Evolutionary conservation across 805 yeast species (phyloP).

Genomic region (Saturnispora serradocipensis): DNA sequence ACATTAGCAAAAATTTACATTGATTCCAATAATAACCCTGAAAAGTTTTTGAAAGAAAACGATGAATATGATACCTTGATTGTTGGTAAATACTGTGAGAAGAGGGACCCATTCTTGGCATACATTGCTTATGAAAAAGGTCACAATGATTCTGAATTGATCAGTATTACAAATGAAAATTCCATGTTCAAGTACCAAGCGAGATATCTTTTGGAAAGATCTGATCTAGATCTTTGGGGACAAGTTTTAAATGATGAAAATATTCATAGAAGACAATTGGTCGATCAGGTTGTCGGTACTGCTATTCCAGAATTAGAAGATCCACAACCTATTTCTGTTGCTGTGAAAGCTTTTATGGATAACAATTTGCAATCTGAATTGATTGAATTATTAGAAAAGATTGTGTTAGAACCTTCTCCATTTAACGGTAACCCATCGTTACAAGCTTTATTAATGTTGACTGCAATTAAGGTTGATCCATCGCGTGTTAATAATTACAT

Average conservation of each 20-base stretch:
- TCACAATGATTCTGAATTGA: conserved; percentile 77
- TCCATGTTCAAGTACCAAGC: conserved; percentile 99
- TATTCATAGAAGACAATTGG: conserved; percentile 78
- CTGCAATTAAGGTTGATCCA: conserved; percentile 93
- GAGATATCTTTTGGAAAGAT: conserved; percentile 81
- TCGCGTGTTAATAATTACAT: conserved; percentile 74
- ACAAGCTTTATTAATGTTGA: conserved; percentile 85
- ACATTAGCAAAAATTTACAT: conserved; percentile 96
- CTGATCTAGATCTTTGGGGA: conserved; percentile 79
- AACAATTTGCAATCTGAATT: conserved; percentile 88
- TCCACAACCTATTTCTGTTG: conserved; percentile 88
- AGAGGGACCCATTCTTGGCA: conserved; percentile 97
- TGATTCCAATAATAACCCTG: conserved; percentile 96
- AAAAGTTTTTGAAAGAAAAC: conserved; percentile 89
- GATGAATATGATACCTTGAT: conserved; percentile 82
- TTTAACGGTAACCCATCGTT: conserved; percentile 91
- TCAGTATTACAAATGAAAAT: conserved; percentile 90
- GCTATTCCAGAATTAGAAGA: conserved; percentile 91
- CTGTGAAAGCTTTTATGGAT: conserved; percentile 94
- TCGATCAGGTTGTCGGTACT: conserved; percentile 91
- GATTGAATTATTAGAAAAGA: conserved; percentile 90
- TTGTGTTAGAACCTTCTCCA: conserved; percentile 94
- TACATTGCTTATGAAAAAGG: conserved; percentile 97
- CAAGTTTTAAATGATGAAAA: conserved; percentile 68
- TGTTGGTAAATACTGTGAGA: conserved; percentile 97